These are phyloP conservation scores for Favolaschia claudopus DNA, from an alignment of 768 basidiomycete species.

Conservation along the genomic window DNA sequence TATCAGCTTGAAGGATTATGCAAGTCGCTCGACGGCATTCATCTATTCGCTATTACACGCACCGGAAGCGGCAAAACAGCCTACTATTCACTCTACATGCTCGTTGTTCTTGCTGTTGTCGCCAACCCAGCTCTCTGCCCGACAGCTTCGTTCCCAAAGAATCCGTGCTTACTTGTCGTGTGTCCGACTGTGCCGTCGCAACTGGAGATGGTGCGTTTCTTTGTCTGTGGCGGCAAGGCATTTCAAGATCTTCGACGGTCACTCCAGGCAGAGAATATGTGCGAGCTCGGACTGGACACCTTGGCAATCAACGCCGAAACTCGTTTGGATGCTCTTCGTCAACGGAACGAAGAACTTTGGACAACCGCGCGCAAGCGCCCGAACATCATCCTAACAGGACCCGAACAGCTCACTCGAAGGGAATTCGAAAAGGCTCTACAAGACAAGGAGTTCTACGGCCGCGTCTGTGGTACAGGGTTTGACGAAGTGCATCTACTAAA, in stretches of 20 bases:
- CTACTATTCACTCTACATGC: constrained; percentile 24
- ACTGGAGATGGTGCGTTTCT: constrained; percentile 30
- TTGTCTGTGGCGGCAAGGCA: neutral
- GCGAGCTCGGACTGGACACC: neutral
- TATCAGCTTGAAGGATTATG: no score
- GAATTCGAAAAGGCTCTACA: constrained; percentile 18
- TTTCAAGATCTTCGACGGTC: neutral
- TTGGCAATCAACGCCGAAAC: constrained; percentile 21
- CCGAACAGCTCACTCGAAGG: constrained; percentile 18
- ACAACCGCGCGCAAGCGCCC: constrained; percentile 1
- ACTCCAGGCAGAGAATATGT: neutral
- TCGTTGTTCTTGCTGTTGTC: constrained; percentile 21
- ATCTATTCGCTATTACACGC: constrained; percentile 29
- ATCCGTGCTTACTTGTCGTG: constrained; percentile 26
- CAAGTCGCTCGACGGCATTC: no score
- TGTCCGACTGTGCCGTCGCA: constrained; percentile 28
- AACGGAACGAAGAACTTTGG: constrained; percentile 18
- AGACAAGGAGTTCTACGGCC: constrained; percentile 5
- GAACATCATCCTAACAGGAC: constrained; percentile 17
- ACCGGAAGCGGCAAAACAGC: constrained; percentile 34
- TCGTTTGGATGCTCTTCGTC: constrained; percentile 5
- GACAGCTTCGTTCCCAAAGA: constrained; percentile 7
- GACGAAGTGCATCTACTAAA: constrained; percentile 27
- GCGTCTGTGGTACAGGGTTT: constrained; percentile 19
- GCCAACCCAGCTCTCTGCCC: constrained; percentile 18